Conservation (phyloP, 768 basidiomycete species). For the Podaxis mareebaensis region DNA sequence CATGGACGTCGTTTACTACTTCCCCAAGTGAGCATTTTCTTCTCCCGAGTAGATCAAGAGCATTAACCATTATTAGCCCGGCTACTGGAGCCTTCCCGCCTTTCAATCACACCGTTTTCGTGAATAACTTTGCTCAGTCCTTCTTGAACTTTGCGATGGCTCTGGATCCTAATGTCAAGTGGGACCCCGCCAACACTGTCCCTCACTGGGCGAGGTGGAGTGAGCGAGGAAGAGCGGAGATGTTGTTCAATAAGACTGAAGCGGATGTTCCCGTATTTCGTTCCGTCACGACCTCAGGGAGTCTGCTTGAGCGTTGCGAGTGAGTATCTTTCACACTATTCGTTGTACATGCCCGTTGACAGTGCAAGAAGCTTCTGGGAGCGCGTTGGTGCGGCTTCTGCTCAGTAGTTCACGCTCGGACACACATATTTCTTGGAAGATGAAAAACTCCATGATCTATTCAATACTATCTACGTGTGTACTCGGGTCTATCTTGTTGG, state of each 20-base stretch:
- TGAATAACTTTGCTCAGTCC: conserved; percentile 35
- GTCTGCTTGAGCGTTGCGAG: conserved; percentile 12
- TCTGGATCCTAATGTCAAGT: conserved; percentile 32
- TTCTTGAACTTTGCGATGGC: conserved; percentile 38
- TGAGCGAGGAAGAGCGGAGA: conserved; percentile 30
- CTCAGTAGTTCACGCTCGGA: background rate
- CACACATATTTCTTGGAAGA: background rate
- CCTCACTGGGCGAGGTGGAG: conserved; percentile 36
- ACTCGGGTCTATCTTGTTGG: background rate
- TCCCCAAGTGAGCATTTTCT: conserved; percentile 34
- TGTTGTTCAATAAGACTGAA: conserved; percentile 47
- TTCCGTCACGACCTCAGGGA: background rate
- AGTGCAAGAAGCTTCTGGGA: conserved; percentile 7
- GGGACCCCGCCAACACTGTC: conserved; percentile 30
- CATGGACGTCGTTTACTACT: conserved; percentile 40
- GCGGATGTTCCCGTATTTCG: conserved; percentile 24
- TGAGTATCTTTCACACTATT: background rate
- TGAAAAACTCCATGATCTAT: background rate
- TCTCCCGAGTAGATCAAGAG: background rate
- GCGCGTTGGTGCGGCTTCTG: conserved; percentile 3
- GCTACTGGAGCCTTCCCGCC: conserved; percentile 23
- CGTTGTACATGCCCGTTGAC: background rate
- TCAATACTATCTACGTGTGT: background rate
- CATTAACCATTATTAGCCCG: background rate
- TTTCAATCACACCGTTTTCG: conserved; percentile 37